Evolutionary conservation across 306 rosid genomes (phyloP), one percentile per base, ranked within the genome.

Genomic region (Cucurbita moschata): DNA sequence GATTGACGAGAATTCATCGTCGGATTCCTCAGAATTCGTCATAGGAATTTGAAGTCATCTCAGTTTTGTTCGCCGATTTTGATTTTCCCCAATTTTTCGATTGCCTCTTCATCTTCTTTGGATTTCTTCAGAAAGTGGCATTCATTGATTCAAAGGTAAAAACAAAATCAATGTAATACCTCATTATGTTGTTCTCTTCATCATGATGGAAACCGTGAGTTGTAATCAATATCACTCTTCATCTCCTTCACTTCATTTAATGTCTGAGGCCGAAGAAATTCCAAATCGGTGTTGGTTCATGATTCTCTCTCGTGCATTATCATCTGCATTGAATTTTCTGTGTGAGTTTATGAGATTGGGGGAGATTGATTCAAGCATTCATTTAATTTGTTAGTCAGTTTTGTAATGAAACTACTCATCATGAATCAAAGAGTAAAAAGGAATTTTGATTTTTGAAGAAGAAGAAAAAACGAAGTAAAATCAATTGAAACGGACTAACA

Each of bases 1-100:
- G 5, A 82, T 76, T 7, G 86, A 72, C 12, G 89, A 86, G 78
- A 82, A 77, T 30, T 73, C 81, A 57, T 75, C 79, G 49, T 75
- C 23, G 55, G 86, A 91, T 81, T 81, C 90, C 26, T 75, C 85
- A 39, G 87, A 76, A 75, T 78, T 79, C 30, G 57, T 73, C 65
- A 59, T 61, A 44, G 60, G 81, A 52, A 76, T 77, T 53, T 77
- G 53, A 80, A 46, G 73, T 12, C 39, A 13, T 18, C 19, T 7
- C 37, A 21, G 19, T 50, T 10, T 71, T 12, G 42, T 66, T 62
- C 43, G 44, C 5, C 18, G 42, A 43, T 60, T 57, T 56, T 8
- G 16, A 44, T 4, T 16, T 26, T 40, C 37, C 8, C 35, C 15
- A 12, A 16, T 10, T 44, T 35, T 46, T 37, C 56, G 10, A 43